Evolutionary conservation across 164 flowering plant species (phyloP).

Genomic region (Saururus chinensis): DNA sequence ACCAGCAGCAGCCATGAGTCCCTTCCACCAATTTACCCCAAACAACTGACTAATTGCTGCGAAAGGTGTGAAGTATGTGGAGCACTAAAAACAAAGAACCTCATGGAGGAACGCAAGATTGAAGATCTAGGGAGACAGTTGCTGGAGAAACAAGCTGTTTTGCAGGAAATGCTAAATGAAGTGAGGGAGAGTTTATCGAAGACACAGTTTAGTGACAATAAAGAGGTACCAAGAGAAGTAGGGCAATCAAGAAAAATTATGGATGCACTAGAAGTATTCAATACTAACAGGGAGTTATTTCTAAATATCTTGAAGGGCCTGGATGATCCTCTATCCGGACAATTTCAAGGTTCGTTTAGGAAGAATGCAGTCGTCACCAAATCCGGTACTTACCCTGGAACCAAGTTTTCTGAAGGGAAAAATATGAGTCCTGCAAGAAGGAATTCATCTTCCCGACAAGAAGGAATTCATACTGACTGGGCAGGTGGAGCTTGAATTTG

Average conservation of each 20-base stretch:
- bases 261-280: conserved; percentile 38
- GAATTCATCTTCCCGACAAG: conserved; percentile 8
- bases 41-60: conserved; percentile 7
- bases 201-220: conserved; percentile 16
- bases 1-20: conserved; percentile 11
- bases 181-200: conserved; percentile 13
- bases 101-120: conserved; percentile 12
- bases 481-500: background rate
- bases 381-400: conserved; percentile 37
- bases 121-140: conserved; percentile 19
- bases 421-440: conserved; percentile 9
- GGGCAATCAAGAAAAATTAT: conserved; percentile 34
- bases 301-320: conserved; percentile 39
- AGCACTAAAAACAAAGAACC: conserved; percentile 2
- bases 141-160: conserved; percentile 21
- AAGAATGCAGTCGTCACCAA: conserved; percentile 23
- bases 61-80: conserved; percentile 17
- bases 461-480: background rate
- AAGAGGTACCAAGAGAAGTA: conserved; percentile 18
- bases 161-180: conserved; percentile 22
- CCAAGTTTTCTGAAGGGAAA: conserved; percentile 11
- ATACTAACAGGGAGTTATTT: conserved; percentile 34
- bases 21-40: conserved; percentile 3
- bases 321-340: conserved; percentile 24
- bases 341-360: conserved; percentile 17